These are phyloP conservation scores for Botrytis byssoidea DNA, from an alignment of 2,329 filamentous ascomycete species.

Conservation along the genomic window DNA sequence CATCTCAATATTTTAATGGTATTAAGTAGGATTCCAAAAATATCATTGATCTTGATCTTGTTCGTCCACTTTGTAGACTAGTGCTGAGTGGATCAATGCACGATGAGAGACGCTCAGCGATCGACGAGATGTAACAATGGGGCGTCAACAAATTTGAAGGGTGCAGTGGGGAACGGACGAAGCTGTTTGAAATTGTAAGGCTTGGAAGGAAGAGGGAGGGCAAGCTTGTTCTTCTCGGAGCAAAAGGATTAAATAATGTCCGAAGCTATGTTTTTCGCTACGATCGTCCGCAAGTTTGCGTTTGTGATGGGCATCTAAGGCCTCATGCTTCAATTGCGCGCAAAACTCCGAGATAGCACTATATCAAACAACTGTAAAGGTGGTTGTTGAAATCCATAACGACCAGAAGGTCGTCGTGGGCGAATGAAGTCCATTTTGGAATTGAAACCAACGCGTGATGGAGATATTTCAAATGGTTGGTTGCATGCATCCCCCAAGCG, in stretches of 20 bases:
- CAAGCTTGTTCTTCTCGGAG: neutral
- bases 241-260: neutral
- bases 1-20: neutral
- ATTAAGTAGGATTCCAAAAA: neutral
- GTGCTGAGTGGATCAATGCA: neutral
- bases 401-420: neutral
- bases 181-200: neutral
- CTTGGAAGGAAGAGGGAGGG: neutral
- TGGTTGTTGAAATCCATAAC: neutral
- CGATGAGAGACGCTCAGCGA: neutral
- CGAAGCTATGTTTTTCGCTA: neutral
- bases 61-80: neutral
- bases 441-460: neutral
- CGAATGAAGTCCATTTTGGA: neutral
- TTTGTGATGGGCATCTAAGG: neutral
- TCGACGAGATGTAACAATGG: neutral
- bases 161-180: neutral
- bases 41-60: neutral
- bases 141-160: neutral
- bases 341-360: neutral
- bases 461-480: neutral
- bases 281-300: neutral
- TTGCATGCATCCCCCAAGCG: neutral
- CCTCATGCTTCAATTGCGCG: neutral
- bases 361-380: neutral